Conservation (phyloP, 257 asterid species). For the Rauvolfia tetraphylla region DNA sequence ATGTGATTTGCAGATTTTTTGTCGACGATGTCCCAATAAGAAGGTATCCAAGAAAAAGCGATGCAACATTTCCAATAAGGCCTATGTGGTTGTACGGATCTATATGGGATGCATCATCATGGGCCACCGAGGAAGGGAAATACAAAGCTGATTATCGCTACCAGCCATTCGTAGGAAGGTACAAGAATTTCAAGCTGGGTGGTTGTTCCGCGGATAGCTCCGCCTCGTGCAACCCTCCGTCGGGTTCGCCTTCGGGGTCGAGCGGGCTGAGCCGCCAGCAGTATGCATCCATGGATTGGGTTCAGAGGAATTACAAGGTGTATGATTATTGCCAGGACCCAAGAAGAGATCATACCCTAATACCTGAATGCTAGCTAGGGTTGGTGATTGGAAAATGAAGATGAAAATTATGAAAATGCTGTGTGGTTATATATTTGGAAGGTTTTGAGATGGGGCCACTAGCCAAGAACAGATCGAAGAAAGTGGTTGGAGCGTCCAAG, state of each 20-base stretch:
- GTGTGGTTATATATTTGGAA: constrained; percentile 21
- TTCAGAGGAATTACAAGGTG: constrained; percentile 44
- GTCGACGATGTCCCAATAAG: constrained; percentile 88
- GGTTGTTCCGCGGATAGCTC: constrained; percentile 44
- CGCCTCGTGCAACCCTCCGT: constrained; percentile 37
- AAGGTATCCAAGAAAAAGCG: constrained; percentile 62
- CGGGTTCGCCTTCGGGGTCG: constrained; percentile 42
- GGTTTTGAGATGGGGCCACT: constrained; percentile 38
- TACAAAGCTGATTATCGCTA: constrained; percentile 62
- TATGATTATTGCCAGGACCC: constrained; percentile 71
- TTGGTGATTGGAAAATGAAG: neutral
- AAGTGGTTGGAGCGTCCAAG: constrained; percentile 36
- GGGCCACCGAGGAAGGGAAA: constrained; percentile 90
- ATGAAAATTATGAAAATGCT: neutral
- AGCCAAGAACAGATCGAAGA: constrained; percentile 13
- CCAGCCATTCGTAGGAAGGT: constrained; percentile 74
- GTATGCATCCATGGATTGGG: constrained; percentile 60
- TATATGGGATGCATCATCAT: constrained; percentile 87
- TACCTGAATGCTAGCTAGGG: constrained; percentile 76
- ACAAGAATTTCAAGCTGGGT: constrained; percentile 50
- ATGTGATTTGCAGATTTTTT: constrained; percentile 52
- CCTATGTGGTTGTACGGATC: constrained; percentile 78
- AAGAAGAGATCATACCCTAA: constrained; percentile 50
- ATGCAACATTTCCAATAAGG: constrained; percentile 69
- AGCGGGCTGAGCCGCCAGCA: constrained; percentile 70